A percentile compares a stretch with the other conserved stretches of the same genome.
Conservation (phyloP, 2,329 filamentous ascomycete genomes). For the Myriosclerotinia duriaeana region DNA sequence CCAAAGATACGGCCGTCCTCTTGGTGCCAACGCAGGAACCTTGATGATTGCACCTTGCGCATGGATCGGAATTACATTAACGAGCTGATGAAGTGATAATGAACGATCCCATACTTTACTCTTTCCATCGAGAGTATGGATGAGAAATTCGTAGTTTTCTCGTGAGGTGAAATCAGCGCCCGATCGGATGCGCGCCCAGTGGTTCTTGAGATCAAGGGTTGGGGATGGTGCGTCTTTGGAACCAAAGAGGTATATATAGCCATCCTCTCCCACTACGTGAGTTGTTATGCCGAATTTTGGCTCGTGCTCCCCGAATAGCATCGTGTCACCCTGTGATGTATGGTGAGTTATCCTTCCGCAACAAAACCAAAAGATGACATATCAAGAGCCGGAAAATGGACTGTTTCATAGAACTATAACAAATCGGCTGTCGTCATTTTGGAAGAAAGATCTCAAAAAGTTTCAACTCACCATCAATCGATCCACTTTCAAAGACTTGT, state of each 20-base stretch:
- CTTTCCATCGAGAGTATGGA: conserved; percentile 14
- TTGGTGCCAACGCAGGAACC: background rate
- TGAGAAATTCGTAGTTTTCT: conserved; percentile 17
- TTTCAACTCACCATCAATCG: conserved; percentile 8
- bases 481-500: conserved; percentile 6
- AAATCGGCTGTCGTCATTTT: no score
- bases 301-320: conserved; percentile 7
- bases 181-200: conserved; percentile 6
- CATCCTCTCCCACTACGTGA: background rate
- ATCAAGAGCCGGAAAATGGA: background rate
- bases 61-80: conserved; percentile 2
- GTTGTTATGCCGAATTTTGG: conserved; percentile 17
- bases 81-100: conserved; percentile 6
- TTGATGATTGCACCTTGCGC: conserved; percentile 17
- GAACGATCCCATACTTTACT: conserved; percentile 11
- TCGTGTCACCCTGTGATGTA: background rate
- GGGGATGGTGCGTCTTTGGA: conserved; percentile 13
- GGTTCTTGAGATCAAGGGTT: conserved; percentile 12
- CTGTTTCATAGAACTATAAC: background rate
- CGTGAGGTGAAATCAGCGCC: conserved; percentile 10
- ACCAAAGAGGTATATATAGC: conserved; percentile 12
- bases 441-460: no score
- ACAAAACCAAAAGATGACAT: background rate
- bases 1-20: conserved; percentile 15
- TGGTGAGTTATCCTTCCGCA: background rate